These are phyloP conservation scores for Agaricus bisporus DNA, from an alignment of 768 basidiomycete species.

Conservation along the genomic window DNA sequence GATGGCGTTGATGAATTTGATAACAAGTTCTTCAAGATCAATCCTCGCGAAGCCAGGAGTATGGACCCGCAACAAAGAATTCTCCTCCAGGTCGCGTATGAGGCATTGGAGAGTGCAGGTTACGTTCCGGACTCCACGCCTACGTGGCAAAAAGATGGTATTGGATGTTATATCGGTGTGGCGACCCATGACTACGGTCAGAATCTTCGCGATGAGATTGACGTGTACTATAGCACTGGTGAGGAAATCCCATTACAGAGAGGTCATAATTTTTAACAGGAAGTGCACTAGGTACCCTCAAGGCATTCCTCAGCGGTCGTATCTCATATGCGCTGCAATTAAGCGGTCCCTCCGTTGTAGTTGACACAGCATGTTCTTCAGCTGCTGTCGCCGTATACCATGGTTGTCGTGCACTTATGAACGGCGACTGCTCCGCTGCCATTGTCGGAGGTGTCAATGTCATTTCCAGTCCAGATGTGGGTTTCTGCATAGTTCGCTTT, in stretches of 20 bases:
- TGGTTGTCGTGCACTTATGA: constrained; percentile 58
- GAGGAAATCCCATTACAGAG: background rate
- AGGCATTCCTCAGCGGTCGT: constrained; percentile 65
- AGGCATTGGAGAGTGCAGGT: constrained; percentile 67
- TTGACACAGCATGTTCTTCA: constrained; percentile 76
- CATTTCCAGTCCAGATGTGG: constrained; percentile 66
- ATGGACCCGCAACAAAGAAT: constrained; percentile 80
- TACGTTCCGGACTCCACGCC: constrained; percentile 59
- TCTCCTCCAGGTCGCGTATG: constrained; percentile 58
- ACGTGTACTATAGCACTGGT: constrained; percentile 72
- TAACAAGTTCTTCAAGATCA: constrained; percentile 63
- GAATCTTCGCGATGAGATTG: constrained; percentile 56
- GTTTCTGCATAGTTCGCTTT: constrained; percentile 14
- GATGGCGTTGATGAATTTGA: constrained; percentile 56
- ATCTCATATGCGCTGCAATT: constrained; percentile 66
- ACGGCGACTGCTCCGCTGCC: constrained; percentile 60
- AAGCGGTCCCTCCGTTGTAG: constrained; percentile 64
- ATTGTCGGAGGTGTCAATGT: constrained; percentile 74
- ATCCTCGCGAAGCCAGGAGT: constrained; percentile 65
- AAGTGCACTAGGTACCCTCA: constrained; percentile 48
- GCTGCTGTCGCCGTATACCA: constrained; percentile 65
- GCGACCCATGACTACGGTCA: constrained; percentile 68
- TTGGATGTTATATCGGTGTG: constrained; percentile 67
- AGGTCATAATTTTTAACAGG: background rate
- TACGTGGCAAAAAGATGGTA: constrained; percentile 43